Evolutionary conservation across 805 yeast species (phyloP).

Genomic region (Myxozyma lipomycoides): DNA sequence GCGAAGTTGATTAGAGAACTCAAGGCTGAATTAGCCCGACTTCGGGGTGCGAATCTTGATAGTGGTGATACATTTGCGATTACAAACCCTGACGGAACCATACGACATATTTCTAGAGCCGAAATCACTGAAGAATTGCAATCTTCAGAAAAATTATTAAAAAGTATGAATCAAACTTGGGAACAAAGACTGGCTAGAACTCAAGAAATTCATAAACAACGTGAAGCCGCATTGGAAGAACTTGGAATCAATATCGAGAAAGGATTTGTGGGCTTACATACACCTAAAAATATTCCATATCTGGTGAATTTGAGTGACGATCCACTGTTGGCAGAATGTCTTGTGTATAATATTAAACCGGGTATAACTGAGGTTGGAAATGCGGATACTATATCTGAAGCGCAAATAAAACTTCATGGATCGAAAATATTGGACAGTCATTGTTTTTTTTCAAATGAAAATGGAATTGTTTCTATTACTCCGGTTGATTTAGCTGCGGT

Average conservation of each 20-base stretch:
- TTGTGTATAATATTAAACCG: conserved; percentile 31
- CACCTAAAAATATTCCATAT: conserved; percentile 33
- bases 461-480: conserved; percentile 21
- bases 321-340: conserved; percentile 32
- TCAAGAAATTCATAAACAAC: conserved; percentile 29
- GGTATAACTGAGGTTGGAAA: conserved; percentile 32
- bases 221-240: conserved; percentile 33
- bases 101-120: conserved; percentile 15
- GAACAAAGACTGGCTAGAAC: conserved; percentile 31
- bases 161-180: conserved; percentile 32
- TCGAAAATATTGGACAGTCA: conserved; percentile 26
- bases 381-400: conserved; percentile 23
- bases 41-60: conserved; percentile 7
- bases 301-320: conserved; percentile 34
- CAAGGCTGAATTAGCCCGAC: conserved; percentile 29
- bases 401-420: conserved; percentile 31
- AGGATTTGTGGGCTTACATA: conserved; percentile 30
- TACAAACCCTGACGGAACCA: conserved; percentile 25
- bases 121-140: conserved; percentile 25
- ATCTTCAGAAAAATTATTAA: conserved; percentile 31
- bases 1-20: conserved; percentile 31
- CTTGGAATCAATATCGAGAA: conserved; percentile 31
- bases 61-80: conserved; percentile 6
- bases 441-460: conserved; percentile 28
- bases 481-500: conserved; percentile 27